Conservation (phyloP, 345 rosid species). For the Linum trigynum region DNA sequence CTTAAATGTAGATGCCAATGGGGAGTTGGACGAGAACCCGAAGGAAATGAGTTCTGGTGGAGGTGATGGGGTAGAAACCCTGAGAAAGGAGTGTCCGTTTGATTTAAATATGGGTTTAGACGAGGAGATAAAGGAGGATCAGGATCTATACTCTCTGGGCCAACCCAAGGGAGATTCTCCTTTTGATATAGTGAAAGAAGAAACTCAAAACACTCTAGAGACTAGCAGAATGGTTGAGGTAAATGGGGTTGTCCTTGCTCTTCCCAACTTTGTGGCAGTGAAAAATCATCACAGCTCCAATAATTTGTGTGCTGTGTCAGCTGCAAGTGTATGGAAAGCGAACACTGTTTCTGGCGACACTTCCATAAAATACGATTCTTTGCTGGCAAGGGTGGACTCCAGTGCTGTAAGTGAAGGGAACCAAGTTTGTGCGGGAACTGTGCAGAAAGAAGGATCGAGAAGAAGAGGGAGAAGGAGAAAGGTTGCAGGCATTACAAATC, state of each 20-base stretch:
- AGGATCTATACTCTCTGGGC: constrained; percentile 16
- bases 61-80: constrained; percentile 15
- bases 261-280: constrained; percentile 23
- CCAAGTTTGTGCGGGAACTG: constrained; percentile 1
- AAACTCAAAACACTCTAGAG: constrained; percentile 17
- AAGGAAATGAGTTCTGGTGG: constrained; percentile 12
- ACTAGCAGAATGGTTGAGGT: constrained; percentile 7
- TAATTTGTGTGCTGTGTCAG: constrained; percentile 25
- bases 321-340: constrained; percentile 27
- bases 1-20: constrained; percentile 64
- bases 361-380: constrained; percentile 17
- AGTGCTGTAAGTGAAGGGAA: background rate
- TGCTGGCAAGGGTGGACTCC: background rate
- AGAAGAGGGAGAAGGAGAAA: constrained; percentile 16
- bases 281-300: constrained; percentile 35
- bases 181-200: constrained; percentile 16
- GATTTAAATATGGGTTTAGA: constrained; percentile 72
- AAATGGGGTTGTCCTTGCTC: constrained; percentile 17
- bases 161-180: constrained; percentile 12
- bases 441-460: constrained; percentile 2
- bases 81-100: constrained; percentile 44
- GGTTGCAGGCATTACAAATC: constrained; percentile 4
- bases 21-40: constrained; percentile 36
- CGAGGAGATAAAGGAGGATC: constrained; percentile 34
- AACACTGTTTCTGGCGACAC: constrained; percentile 14